These are phyloP conservation scores for Geotrichum reessii DNA, from an alignment of 1,139 yeast genomes.

Conservation along the genomic window DNA sequence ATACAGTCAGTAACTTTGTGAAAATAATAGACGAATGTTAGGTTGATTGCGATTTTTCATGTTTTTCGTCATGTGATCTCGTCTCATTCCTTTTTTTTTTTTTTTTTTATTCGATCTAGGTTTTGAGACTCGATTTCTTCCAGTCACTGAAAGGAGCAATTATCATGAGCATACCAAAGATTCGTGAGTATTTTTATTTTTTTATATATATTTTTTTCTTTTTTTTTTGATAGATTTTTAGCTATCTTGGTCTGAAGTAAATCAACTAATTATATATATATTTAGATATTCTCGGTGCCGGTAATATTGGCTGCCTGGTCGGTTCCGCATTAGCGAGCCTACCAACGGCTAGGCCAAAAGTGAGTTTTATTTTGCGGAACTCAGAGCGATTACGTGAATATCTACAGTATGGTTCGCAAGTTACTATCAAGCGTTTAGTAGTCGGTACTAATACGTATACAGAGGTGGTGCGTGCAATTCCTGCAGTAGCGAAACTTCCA, in stretches of 20 bases:
- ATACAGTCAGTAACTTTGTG: too few relatives aligned
- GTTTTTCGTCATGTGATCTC: too few relatives aligned
- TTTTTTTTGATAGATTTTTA: too few relatives aligned
- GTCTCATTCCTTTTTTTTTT: too few relatives aligned
- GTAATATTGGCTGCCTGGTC: conserved; percentile 37
- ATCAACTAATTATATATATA: too few relatives aligned
- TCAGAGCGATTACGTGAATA: conserved; percentile 41
- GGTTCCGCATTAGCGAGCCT: conserved; percentile 36
- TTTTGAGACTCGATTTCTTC: background rate
- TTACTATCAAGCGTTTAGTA: conserved; percentile 26
- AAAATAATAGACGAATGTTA: too few relatives aligned
- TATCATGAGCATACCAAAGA: background rate
- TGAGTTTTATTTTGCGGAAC: conserved; percentile 43
- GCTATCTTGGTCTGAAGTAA: too few relatives aligned
- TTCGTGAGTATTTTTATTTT: background rate
- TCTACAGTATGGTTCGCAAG: conserved; percentile 38
- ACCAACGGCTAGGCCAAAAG: conserved; percentile 34
- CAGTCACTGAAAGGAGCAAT: background rate
- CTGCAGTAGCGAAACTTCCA: conserved; percentile 12
- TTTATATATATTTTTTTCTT: background rate
- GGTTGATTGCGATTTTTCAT: too few relatives aligned
- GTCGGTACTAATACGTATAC: conserved; percentile 18
- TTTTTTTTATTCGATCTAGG: background rate
- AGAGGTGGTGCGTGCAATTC: conserved; percentile 13
- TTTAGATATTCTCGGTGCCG: conserved; percentile 36